A percentile compares a stretch with the other conserved stretches of the same genome.
Conservation (phyloP, 805 yeast genomes). For the Kluyveromyces aestuarii region DNA sequence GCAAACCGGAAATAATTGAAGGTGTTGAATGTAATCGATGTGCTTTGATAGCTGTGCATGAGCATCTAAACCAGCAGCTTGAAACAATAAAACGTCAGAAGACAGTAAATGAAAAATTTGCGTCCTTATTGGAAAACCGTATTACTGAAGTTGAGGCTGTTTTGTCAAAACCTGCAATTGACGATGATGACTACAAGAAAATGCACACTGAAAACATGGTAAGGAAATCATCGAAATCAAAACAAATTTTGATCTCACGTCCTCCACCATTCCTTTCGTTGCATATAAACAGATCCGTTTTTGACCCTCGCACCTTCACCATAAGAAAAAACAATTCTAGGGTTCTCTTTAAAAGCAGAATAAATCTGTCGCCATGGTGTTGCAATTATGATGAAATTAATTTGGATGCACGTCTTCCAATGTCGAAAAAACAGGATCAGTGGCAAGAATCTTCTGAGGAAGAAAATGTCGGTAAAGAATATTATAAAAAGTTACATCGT, state of each 20-base stretch:
- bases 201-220: slow-evolving; percentile 68
- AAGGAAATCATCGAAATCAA: slow-evolving; percentile 69
- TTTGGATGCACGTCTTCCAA: slow-evolving; percentile 69
- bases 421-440: slow-evolving; percentile 53
- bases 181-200: slow-evolving; percentile 68
- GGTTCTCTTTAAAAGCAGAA: slow-evolving; percentile 62
- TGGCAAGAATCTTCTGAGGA: slow-evolving; percentile 23
- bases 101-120: slow-evolving; percentile 24
- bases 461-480: slow-evolving; percentile 24
- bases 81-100: slow-evolving; percentile 18
- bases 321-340: slow-evolving; percentile 77
- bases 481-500: slow-evolving; percentile 24
- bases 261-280: slow-evolving; percentile 78
- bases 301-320: slow-evolving; percentile 77
- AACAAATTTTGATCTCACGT: slow-evolving; percentile 69
- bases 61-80: slow-evolving; percentile 37
- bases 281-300: slow-evolving; percentile 89
- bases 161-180: slow-evolving; percentile 56
- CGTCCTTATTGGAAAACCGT: slow-evolving; percentile 34
- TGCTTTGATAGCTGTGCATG: slow-evolving; percentile 55
- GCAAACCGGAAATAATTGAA: slow-evolving; percentile 73
- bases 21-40: slow-evolving; percentile 95
- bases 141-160: slow-evolving; percentile 42
- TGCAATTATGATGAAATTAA: slow-evolving; percentile 63
- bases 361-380: slow-evolving; percentile 62